phyloP scores from a whole-genome alignment of 2,329 filamentous ascomycete species.

The Venturia pyrina region DNA sequence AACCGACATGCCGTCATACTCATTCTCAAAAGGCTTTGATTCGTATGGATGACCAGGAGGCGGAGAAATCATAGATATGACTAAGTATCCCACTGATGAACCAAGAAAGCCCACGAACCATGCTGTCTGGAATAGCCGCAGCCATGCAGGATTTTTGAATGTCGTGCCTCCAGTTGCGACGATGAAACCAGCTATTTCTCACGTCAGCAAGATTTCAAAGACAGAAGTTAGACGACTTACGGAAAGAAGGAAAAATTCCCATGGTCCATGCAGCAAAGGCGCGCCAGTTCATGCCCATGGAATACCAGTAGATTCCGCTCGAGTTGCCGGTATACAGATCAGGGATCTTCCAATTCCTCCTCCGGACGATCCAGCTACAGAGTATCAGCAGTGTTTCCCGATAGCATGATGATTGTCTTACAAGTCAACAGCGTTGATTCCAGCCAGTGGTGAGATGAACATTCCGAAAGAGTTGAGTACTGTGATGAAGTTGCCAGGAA shows the following conservation, averaged over 20 bases:
- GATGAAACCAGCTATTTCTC: background rate
- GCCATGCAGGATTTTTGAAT: no score
- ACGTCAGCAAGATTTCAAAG: background rate
- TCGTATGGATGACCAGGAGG: no score
- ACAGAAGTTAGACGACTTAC: background rate
- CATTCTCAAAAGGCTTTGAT: no score
- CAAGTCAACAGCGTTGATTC: conserved; percentile 16
- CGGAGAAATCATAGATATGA: no score
- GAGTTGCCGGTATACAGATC: conserved; percentile 15
- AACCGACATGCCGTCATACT: no score
- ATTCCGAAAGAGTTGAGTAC: conserved; percentile 19
- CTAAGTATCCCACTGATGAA: no score
- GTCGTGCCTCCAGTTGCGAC: no score
- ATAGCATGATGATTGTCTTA: conserved; percentile 2
- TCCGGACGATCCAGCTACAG: conserved; percentile 14
- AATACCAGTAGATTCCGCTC: conserved; percentile 13
- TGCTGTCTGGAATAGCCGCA: no score
- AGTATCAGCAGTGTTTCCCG: background rate
- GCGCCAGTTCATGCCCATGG: conserved; percentile 11
- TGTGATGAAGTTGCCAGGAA: conserved; percentile 17
- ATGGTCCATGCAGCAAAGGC: conserved; percentile 12
- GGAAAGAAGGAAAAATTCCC: conserved; percentile 11
- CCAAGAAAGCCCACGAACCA: no score
- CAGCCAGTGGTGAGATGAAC: conserved; percentile 16
- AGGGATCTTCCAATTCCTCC: conserved; percentile 15